A percentile compares a stretch with the other conserved stretches of the same genome.
Conservation (phyloP, 768 basidiomycete species). For the Lentinula sp. region DNA sequence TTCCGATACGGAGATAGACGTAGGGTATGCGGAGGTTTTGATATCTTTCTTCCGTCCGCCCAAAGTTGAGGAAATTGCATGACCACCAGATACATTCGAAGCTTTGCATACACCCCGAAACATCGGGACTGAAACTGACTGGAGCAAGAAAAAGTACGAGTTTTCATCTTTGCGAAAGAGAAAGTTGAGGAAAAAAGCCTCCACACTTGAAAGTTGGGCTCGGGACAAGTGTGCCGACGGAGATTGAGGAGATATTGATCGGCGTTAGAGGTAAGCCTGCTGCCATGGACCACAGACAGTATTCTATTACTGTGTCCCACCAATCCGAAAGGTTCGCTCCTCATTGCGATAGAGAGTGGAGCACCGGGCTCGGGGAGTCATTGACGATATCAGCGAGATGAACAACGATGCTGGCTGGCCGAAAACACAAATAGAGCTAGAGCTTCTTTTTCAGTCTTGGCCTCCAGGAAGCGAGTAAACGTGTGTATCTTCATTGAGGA, state of each 20-base stretch:
- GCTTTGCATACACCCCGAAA: background rate
- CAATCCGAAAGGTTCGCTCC: background rate
- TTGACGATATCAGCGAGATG: background rate
- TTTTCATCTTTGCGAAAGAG: background rate
- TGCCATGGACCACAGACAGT: too few relatives aligned
- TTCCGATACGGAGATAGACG: background rate
- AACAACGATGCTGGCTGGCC: background rate
- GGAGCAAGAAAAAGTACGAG: background rate
- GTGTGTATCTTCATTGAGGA: background rate
- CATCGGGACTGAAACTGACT: background rate
- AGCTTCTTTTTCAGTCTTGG: background rate
- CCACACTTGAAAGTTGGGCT: too few relatives aligned
- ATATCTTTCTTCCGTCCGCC: background rate
- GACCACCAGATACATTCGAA: background rate
- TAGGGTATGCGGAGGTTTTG: background rate
- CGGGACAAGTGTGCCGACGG: too few relatives aligned
- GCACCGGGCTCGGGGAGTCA: background rate
- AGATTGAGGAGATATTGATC: too few relatives aligned
- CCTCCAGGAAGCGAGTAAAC: background rate
- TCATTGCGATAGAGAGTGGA: background rate
- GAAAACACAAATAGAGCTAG: background rate
- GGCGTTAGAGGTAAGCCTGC: too few relatives aligned
- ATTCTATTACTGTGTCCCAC: too few relatives aligned
- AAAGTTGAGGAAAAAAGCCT: background rate
- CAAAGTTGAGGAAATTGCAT: background rate